Evolutionary conservation across 2,329 filamentous ascomycete genomes (phyloP), one percentile per base, ranked within the genome.

Genomic region (Claviceps maximensis): DNA sequence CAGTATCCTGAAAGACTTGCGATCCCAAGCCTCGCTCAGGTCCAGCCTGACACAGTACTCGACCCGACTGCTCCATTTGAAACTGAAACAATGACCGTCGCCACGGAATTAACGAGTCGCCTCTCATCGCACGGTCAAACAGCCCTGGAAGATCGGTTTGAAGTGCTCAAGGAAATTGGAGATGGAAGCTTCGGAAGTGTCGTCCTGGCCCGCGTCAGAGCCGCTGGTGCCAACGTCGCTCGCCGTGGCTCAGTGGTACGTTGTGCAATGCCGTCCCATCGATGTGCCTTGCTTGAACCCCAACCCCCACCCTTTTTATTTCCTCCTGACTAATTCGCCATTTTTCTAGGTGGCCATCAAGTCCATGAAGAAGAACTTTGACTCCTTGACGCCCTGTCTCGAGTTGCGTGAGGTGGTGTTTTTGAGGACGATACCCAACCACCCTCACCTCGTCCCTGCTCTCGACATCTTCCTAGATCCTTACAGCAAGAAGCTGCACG

Each of bases 291-390:
- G n/a, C n/a, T n/a, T n/a, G n/a, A 44, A 21, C 6, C 19, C 10
- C 21, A 25, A 23, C 23, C 44, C 9, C 25, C 17, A 2, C 17
- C 19, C 19, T 8, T 21, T 9, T 31, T 38, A 41, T 33, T 46
- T 46, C 51, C 25, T 31, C 29, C 52, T 54, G 44, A 23, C 51
- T 40, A 23, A 48, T 17, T 38, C 38, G n/a, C 19, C 9, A 8
- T 4, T 17, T 25, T 15, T 6, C 13, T 53, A 97, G 93, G 87
- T 98, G 63, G 93, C 93, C 45, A 96, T 98, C 73, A 98, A 98
- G 73, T 97, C 93, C 6, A 98, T 98, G 93, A 98, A 98, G 78
- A 98, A 98, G 80, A 90, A 86, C 0, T 98, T 97, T 63, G 90
- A 97, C 62, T 95, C 88, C 1, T 89, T 96, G 65, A 74, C 80